Conservation (phyloP, 2,329 filamentous ascomycete genomes). For the Pyrenochaeta sp. region DNA sequence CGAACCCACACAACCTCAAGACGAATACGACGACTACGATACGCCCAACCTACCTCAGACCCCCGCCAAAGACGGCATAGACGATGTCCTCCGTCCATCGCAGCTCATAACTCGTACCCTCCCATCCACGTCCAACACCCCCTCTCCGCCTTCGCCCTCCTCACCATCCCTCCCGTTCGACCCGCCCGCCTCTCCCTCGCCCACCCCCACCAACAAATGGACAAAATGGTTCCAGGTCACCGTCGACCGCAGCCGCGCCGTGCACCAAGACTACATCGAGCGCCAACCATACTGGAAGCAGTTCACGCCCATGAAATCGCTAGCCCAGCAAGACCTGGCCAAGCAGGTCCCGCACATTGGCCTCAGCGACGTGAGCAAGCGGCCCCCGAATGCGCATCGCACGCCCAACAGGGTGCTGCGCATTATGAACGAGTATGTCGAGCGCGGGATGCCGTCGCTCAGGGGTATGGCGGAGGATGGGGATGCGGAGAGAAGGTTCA, state of each 20-base stretch:
- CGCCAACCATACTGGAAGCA: constrained; percentile 45
- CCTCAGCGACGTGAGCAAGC: constrained; percentile 51
- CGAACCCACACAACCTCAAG: constrained; percentile 4
- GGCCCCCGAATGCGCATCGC: constrained; percentile 41
- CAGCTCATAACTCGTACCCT: constrained; percentile 25
- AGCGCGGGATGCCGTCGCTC: constrained; percentile 41
- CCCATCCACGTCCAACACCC: constrained; percentile 4
- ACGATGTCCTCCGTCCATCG: constrained; percentile 43
- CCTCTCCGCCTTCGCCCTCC: constrained; percentile 1
- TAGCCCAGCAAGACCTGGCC: constrained; percentile 49
- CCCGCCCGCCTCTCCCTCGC: constrained; percentile 5
- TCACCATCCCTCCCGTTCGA: constrained; percentile 36
- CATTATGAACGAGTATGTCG: constrained; percentile 31
- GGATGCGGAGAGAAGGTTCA: constrained; percentile 12
- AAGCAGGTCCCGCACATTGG: constrained; percentile 52
- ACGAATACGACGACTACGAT: constrained; percentile 20
- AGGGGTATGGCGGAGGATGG: constrained; percentile 39
- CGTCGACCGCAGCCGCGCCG: constrained; percentile 47
- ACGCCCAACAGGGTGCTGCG: constrained; percentile 43
- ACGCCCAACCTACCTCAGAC: constrained; percentile 2
- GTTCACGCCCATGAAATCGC: constrained; percentile 40
- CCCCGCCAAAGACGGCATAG: constrained; percentile 27
- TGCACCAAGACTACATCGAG: constrained; percentile 55
- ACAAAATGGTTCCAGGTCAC: constrained; percentile 53
- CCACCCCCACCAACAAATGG: constrained; percentile 5